Conservation (phyloP, 164 flowering plant genomes). For the Vitis labrusca region DNA sequence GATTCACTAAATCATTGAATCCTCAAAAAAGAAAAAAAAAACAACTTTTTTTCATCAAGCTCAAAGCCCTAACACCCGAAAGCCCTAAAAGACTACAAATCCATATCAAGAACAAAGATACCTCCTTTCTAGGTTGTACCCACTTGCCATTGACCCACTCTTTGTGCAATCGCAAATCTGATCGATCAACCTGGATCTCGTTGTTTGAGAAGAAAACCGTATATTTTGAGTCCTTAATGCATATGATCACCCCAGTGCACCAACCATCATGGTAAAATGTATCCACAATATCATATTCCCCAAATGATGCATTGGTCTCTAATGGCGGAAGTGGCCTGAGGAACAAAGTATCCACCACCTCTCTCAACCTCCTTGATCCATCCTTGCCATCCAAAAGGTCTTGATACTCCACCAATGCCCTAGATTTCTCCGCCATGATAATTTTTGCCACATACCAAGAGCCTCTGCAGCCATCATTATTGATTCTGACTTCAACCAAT, state of each 20-base stretch:
- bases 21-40: background rate
- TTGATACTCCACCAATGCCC: constrained; percentile 25
- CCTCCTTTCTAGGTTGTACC: constrained; percentile 30
- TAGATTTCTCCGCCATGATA: constrained; percentile 2
- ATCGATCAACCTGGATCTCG: constrained; percentile 10
- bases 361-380: constrained; percentile 19
- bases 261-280: constrained; percentile 34
- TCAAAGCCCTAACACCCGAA: too few relatives aligned
- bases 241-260: constrained; percentile 38
- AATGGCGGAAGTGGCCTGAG: constrained; percentile 34
- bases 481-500: constrained; percentile 29
- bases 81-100: too few relatives aligned
- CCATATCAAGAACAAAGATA: background rate
- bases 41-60: too few relatives aligned
- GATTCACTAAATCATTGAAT: too few relatives aligned
- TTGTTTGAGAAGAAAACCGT: constrained; percentile 30
- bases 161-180: constrained; percentile 22
- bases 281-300: constrained; percentile 28
- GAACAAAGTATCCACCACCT: constrained; percentile 15
- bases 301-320: constrained; percentile 8
- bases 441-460: constrained; percentile 30
- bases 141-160: constrained; percentile 30
- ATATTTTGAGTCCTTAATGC: constrained; percentile 11
- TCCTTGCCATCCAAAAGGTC: constrained; percentile 23
- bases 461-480: constrained; percentile 35